Evolutionary conservation across 2,329 filamentous ascomycete species (phyloP).

Genomic region (Xylariales sp.): DNA sequence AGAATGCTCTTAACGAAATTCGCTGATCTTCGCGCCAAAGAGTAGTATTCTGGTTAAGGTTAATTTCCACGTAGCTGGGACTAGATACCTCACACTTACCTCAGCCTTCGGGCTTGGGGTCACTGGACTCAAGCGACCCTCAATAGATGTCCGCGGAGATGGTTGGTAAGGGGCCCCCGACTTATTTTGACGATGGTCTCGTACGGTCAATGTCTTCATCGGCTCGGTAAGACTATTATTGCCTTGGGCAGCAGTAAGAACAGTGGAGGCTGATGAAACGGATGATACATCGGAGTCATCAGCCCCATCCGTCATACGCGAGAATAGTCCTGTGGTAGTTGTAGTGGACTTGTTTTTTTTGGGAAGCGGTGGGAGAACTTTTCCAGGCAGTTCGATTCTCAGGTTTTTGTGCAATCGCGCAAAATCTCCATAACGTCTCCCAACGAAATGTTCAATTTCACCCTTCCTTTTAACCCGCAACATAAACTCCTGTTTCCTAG

Average conservation of each 20-base stretch:
- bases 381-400: slow-evolving; percentile 87
- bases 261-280: slow-evolving; percentile 83
- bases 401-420: slow-evolving; percentile 80
- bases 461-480: slow-evolving; percentile 84
- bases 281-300: slow-evolving; percentile 83
- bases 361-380: slow-evolving; percentile 85
- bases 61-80: slow-evolving; percentile 46
- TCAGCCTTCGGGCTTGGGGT: slow-evolving; percentile 48
- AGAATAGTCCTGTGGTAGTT: slow-evolving; percentile 69
- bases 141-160: slow-evolving; percentile 59
- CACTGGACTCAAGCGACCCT: slow-evolving; percentile 53
- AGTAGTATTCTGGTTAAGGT: slow-evolving; percentile 60
- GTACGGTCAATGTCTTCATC: slow-evolving; percentile 57
- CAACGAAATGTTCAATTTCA: slow-evolving; percentile 81
- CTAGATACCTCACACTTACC: slow-evolving; percentile 34
- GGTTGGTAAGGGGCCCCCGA: slow-evolving; percentile 52
- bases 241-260: slow-evolving; percentile 47
- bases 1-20: slow-evolving; percentile 88
- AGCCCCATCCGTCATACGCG: slow-evolving; percentile 61
- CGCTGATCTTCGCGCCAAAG: slow-evolving; percentile 90
- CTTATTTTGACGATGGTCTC: slow-evolving; percentile 55
- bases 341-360: slow-evolving; percentile 90
- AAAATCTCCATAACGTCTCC: slow-evolving; percentile 90
- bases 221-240: slow-evolving; percentile 50
- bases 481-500: slow-evolving; percentile 77